Evolutionary conservation across 202 grass and related monocot genomes (phyloP), one percentile per base, ranked within the genome.

Genomic region (Panicum hallii): DNA sequence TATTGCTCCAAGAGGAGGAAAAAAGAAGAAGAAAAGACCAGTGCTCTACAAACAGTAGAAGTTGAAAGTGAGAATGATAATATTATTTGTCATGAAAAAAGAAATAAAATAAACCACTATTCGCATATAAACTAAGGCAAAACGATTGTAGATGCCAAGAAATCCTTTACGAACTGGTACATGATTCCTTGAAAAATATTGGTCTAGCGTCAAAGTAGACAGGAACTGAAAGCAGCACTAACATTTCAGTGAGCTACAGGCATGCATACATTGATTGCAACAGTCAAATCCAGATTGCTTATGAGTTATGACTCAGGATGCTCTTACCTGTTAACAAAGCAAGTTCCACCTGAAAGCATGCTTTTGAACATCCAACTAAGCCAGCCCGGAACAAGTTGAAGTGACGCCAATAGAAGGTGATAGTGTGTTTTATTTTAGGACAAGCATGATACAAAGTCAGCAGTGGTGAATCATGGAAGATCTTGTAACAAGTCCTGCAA

Each of bases 241-340:
- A 12, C 34, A 38, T 74, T 86, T 66, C n/a, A 67, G 53, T 45
- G 79, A 79, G n/a, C 22, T 8, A 62, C 74, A 86, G 48, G 32
- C 5, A 20, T 78, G 68, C 23, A 79, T 16, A 14, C 32, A 45
- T 44, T 32, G 56, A 72, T 72, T 47, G 67, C 66, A 58, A 42
- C 43, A 82, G 45, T 80, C 48, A 70, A 86, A 50, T 38, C 38
- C 40, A 67, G 49, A 60, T 73, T 74, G 79, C 48, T 43, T 79
- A 79, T 66, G 79, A 73, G 40, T 43, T 79, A 79, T 60, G 83
- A 79, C 67, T 86, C 83, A 90, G 73, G 49, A 86, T 68, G 63
- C 77, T 89, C 70, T 53, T 74, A 77, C 36, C 62, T 81, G 46
- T 47, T 71, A 81, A 45, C 32, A 78, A 72, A 88, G n/a, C 68